Evolutionary conservation across 371 early-diverging fungal species (phyloP), one percentile per base, ranked within the genome.

Genomic region (Mucor piriformis): DNA sequence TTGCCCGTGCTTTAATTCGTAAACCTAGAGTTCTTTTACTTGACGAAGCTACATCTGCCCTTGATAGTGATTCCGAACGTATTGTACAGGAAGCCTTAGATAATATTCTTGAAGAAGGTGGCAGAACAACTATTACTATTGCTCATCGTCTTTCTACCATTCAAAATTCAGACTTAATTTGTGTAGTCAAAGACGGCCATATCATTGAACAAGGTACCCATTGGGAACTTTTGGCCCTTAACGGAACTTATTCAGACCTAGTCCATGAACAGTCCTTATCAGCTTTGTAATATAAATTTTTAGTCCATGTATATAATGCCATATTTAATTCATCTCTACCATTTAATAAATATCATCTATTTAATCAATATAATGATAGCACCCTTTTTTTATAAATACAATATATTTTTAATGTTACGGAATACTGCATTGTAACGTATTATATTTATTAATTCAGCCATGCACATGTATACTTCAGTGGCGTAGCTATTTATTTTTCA

Each of bases 1-100:
- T 90, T 66, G 85, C 90, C 5, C 79, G 92, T 59, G 88, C 88
- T 0, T 27, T 87, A 59, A 84, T 98, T 63, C 86, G 91, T 47
- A 86, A 95, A 53, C 95, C 95, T 16, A 83, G 76, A 50, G 85
- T 98, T 10, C 72, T 98, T 47, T 72, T 98, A 25, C 71, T 98
- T 24, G 99, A 99, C 67, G 99, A 99, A 67, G 96, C 99, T 0
- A 98, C 99, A 2, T 90, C 92, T 10, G 95, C 96, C 0, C 63
- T 97, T 44, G 96, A 97, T 69, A 86, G 91, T 27, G 87, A 92
- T 55, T 86, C 88, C 40, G 99, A 99, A 72, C 83, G 83, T 58
- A 69, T 92, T n/a, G 93, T 99, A 10, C 94, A 97, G 62, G 83
- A 82, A 42, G 97, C 95, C 0, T 70, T 98, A 33, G 91, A 92